A percentile compares a stretch with the other conserved stretches of the same genome.
Conservation (phyloP, 2,329 filamentous ascomycete species). For the Stagonosporopsis vannaccii region DNA sequence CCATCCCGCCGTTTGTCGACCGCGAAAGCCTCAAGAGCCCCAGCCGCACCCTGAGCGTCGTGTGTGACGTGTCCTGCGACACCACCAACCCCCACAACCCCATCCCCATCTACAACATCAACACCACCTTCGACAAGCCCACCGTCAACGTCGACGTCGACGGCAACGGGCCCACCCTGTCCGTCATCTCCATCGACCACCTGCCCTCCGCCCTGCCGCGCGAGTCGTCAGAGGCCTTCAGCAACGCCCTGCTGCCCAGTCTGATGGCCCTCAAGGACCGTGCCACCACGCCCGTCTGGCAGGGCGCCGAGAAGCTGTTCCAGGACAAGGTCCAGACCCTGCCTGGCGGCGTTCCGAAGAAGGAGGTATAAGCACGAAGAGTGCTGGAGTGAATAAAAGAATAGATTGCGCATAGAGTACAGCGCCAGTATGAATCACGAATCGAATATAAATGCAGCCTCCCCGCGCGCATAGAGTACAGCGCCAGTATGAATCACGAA, state of each 20-base stretch:
- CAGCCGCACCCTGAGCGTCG: constrained; percentile 76
- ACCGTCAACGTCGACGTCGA: constrained; percentile 76
- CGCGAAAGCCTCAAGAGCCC: constrained; percentile 70
- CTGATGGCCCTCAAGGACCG: constrained; percentile 80
- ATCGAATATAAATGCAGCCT: too few species aligned
- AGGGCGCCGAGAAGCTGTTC: constrained; percentile 83
- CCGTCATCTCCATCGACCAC: constrained; percentile 72
- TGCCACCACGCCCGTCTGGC: constrained; percentile 78
- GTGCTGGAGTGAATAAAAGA: not conserved
- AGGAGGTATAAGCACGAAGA: constrained; percentile 31
- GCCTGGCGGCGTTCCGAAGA: constrained; percentile 56
- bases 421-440: not conserved
- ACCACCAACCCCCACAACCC: constrained; percentile 76
- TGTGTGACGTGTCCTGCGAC: constrained; percentile 64
- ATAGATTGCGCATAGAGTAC: not conserved
- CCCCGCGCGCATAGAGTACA: not conserved
- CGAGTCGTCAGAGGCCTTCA: constrained; percentile 88
- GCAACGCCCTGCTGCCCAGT: constrained; percentile 76
- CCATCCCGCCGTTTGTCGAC: constrained; percentile 84
- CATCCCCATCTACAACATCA: constrained; percentile 82
- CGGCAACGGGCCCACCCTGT: constrained; percentile 66
- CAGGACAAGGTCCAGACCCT: constrained; percentile 78
- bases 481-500: not conserved
- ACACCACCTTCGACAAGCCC: constrained; percentile 88
- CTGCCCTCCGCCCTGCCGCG: constrained; percentile 73